phyloP scores from a whole-genome alignment of 306 rosid genomes.

The Begonia peltatifolia region DNA sequence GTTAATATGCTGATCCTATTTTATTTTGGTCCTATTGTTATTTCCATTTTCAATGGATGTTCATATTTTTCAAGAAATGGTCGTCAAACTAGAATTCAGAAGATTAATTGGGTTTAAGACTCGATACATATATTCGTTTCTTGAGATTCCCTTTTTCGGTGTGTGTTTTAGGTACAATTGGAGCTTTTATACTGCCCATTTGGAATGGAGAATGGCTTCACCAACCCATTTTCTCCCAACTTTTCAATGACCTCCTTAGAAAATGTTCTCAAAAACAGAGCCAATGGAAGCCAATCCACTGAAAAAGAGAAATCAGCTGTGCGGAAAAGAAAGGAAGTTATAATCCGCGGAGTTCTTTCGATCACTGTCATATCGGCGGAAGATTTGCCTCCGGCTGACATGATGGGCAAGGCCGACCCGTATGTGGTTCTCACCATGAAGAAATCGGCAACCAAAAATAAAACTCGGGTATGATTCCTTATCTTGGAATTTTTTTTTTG shows the following conservation, averaged over 20 bases:
- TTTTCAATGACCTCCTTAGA: constrained; percentile 77
- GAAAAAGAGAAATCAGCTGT: constrained; percentile 41
- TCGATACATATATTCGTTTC: no score
- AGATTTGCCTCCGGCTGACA: constrained; percentile 77
- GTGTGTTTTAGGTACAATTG: constrained; percentile 61
- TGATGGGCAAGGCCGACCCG: constrained; percentile 92
- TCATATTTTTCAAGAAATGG: no score
- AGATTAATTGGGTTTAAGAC: no score
- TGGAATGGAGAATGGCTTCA: constrained; percentile 60
- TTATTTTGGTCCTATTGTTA: no score
- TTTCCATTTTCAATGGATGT: no score
- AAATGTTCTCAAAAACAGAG: constrained; percentile 49
- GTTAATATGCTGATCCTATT: no score
- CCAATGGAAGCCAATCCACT: constrained; percentile 41
- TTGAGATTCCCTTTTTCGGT: constrained; percentile 2
- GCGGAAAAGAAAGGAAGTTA: constrained; percentile 67
- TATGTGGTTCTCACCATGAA: constrained; percentile 69
- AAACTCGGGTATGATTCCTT: constrained; percentile 62
- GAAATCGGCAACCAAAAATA: constrained; percentile 67
- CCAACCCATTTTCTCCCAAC: constrained; percentile 61
- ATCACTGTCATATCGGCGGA: constrained; percentile 85
- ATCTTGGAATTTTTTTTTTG: no score
- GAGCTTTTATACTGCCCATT: constrained; percentile 80
- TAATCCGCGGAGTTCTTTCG: constrained; percentile 81
- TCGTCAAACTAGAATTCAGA: no score